These are phyloP conservation scores for Neopestalotiopsis sp. DNA, from an alignment of 2,329 filamentous ascomycete genomes.

Conservation along the genomic window DNA sequence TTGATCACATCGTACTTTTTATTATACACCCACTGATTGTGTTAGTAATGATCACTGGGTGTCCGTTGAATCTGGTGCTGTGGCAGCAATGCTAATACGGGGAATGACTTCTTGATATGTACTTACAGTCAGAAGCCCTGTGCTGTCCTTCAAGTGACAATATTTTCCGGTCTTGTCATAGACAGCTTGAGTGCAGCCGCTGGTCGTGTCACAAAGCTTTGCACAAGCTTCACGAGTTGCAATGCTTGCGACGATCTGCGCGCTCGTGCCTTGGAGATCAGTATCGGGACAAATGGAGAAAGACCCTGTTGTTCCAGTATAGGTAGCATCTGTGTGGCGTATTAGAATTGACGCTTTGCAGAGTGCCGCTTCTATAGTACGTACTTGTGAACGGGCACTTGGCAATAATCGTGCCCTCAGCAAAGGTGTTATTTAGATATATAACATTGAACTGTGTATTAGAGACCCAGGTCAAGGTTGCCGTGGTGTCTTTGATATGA, in stretches of 20 bases:
- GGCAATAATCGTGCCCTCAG: conserved; percentile 10
- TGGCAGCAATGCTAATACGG: background rate
- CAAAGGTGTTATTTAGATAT: conserved; percentile 7
- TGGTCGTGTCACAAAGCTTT: conserved; percentile 12
- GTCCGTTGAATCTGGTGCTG: background rate
- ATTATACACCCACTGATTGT: conserved; percentile 24
- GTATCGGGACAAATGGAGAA: conserved; percentile 10
- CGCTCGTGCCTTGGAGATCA: conserved; percentile 11
- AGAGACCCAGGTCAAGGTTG: conserved; percentile 1
- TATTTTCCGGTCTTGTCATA: conserved; percentile 15
- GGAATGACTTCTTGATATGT: background rate
- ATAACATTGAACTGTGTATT: conserved; percentile 10
- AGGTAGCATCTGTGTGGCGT: background rate
- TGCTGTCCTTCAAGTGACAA: conserved; percentile 22
- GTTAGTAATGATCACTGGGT: conserved; percentile 1
- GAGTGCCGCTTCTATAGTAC: background rate
- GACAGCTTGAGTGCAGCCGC: conserved; percentile 18
- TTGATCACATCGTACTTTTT: conserved; percentile 22
- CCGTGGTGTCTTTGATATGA: conserved; percentile 15
- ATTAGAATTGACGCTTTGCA: background rate
- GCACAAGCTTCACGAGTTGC: conserved; percentile 11
- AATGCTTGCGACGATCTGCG: conserved; percentile 7
- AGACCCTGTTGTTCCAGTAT: background rate
- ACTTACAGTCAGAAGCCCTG: background rate
- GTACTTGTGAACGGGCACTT: background rate